Conservation (phyloP, 1,284 basidiomycete genomes). For the Apiotrichum sp. region DNA sequence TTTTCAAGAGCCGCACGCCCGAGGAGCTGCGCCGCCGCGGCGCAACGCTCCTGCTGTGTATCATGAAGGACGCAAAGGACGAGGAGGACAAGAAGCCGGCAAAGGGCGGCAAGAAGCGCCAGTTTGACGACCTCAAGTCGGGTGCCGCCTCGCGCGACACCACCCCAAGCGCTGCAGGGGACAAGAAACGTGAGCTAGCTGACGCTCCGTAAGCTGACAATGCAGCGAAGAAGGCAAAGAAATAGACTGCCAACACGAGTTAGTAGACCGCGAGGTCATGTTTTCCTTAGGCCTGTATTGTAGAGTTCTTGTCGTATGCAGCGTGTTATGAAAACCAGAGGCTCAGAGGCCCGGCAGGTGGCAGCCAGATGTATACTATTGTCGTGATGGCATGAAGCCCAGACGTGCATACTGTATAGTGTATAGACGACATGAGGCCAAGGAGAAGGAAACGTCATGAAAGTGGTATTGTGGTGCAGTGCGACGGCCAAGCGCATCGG, state of each 20-base stretch:
- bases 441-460: no score
- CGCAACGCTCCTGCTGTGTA: conserved; percentile 80
- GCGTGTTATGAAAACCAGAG: not conserved
- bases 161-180: conserved; percentile 29
- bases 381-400: no score
- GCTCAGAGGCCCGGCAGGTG: no score
- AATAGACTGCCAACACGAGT: conserved; percentile 12
- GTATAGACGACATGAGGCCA: no score
- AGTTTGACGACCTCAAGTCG: conserved; percentile 47
- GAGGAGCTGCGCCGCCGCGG: conserved; percentile 86
- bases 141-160: conserved; percentile 36
- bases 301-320: not conserved
- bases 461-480: no score
- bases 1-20: conserved; percentile 90
- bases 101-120: conserved; percentile 47
- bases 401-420: no score
- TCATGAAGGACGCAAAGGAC: conserved; percentile 69
- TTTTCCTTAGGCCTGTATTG: not conserved
- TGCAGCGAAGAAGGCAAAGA: conserved; percentile 33
- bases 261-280: not conserved
- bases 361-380: no score
- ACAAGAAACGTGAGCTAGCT: conserved; percentile 18
- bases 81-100: conserved; percentile 53
- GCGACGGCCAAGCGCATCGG: no score
- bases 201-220: not conserved